Evolutionary conservation across 2,329 filamentous ascomycete species (phyloP), one percentile per base, ranked within the genome.

Genomic region (Fusarium sp.): DNA sequence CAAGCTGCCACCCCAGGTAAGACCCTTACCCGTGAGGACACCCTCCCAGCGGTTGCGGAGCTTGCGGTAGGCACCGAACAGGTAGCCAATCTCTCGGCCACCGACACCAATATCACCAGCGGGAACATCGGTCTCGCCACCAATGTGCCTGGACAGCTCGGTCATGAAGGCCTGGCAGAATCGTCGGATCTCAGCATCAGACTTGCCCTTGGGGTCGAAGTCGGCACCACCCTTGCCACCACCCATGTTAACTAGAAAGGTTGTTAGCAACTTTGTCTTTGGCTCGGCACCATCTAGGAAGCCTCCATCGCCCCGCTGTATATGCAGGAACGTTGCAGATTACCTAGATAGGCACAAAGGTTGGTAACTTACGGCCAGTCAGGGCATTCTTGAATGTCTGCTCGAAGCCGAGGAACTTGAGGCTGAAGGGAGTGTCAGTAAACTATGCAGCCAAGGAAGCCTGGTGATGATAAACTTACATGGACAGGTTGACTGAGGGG

Each of bases 371-470:
- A 95, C 93, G 87, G 82, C 97, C 97, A 72, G 97, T 98, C 78
- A 98, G 88, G 78, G 97, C 97, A 94, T 98, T 98, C 91, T 98
- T 98, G 90, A 98, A 98, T 87, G 96, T 97, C 88, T 98, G 97
- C 91, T 99, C 97, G 81, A 98, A 98, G 76, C 96, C 97, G 82
- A 99, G 90, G 88, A 98, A 98, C 89, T 99, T 99, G 80, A 99
- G 91, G 81, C 73, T 76, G 61, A 57, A 71, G 65, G 54, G 62
- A 69, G 56, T 62, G 70, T 73, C 57, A 74, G 68, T 69, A 71
- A 63, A 65, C 45, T 30, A 56, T 33, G 33, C 3, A 33, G 30
- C 12, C 32, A 50, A 43, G 54, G 22, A 22, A 22, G 25, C 15
- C 2, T 20, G 6, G 14, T 17, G 22, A 15, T 40, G 12, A 12